Conservation (phyloP, 306 rosid genomes). For the Sicyos baderoa region DNA sequence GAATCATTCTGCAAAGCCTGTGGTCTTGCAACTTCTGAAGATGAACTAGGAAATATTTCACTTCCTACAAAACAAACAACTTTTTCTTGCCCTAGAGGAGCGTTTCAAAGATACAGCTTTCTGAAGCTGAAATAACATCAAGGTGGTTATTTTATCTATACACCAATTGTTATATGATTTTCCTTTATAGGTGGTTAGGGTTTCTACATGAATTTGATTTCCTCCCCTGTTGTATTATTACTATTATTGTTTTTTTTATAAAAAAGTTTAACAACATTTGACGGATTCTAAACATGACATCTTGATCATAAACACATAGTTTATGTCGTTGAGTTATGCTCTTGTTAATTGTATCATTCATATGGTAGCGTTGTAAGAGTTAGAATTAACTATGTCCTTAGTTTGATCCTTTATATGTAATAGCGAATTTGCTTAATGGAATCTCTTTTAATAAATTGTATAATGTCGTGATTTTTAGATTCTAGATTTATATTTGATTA, state of each 20-base stretch:
- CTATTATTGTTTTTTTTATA: too few species aligned
- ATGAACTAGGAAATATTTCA: conserved; percentile 56
- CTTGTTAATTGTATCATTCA: too few species aligned
- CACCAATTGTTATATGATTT: not conserved
- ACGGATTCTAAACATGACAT: too few species aligned
- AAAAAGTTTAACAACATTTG: too few species aligned
- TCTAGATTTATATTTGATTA: not conserved
- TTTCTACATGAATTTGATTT: not conserved
- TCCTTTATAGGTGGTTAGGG: not conserved
- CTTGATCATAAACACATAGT: too few species aligned
- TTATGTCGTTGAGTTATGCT: too few species aligned
- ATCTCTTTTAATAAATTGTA: not conserved
- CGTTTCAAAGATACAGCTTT: conserved; percentile 40
- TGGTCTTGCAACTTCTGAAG: conserved; percentile 45
- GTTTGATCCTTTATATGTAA: not conserved
- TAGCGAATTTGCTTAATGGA: not conserved
- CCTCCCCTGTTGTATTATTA: not conserved
- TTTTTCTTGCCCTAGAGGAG: conserved; percentile 48
- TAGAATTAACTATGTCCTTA: not conserved
- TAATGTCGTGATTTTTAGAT: not conserved
- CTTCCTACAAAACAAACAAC: conserved; percentile 71
- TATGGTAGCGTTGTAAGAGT: not conserved
- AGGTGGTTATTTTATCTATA: not conserved
- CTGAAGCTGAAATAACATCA: conserved; percentile 44
- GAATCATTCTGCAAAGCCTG: conserved; percentile 59